Evolutionary conservation across 257 asterid species (phyloP).

Genomic region (Primulina tabacum): DNA sequence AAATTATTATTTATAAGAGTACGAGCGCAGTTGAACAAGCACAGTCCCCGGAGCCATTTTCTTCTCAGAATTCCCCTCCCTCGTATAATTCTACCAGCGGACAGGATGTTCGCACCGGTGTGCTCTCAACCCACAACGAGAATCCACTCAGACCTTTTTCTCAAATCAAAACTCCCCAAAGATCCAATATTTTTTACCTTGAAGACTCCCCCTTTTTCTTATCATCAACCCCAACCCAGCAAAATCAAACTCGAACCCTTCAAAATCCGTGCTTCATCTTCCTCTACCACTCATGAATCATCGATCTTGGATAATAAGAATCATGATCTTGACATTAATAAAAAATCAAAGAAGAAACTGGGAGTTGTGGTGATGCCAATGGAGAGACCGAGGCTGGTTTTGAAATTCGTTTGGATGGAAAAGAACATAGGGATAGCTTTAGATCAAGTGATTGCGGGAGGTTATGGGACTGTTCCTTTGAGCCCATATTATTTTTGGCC

Average conservation of each 20-base stretch:
- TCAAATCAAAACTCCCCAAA: conserved; percentile 7
- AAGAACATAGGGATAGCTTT: conserved; percentile 49
- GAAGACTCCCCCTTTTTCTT: conserved; percentile 10
- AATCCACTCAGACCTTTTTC: conserved; percentile 5
- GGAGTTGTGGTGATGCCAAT: conserved; percentile 40
- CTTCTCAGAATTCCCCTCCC: background rate
- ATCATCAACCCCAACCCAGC: background rate
- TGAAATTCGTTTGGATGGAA: conserved; percentile 55
- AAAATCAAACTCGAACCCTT: background rate
- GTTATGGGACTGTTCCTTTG: conserved; percentile 43
- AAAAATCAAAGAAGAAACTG: conserved; percentile 25
- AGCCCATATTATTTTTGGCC: conserved; percentile 54
- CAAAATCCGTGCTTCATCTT: conserved; percentile 19
- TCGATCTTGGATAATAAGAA: background rate
- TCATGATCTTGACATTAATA: background rate
- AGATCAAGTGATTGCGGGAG: conserved; percentile 46
- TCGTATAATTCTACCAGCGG: background rate
- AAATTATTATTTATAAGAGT: too few species aligned
- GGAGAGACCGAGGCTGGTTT: conserved; percentile 44
- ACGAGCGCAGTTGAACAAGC: too few species aligned
- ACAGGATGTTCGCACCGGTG: conserved; percentile 18
- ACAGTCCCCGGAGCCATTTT: too few species aligned
- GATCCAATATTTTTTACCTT: conserved; percentile 2
- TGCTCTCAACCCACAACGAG: conserved; percentile 1
- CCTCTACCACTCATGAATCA: conserved; percentile 23